Evolutionary conservation across 2,329 filamentous ascomycete species (phyloP).

Genomic region (Pezicula carpinea): DNA sequence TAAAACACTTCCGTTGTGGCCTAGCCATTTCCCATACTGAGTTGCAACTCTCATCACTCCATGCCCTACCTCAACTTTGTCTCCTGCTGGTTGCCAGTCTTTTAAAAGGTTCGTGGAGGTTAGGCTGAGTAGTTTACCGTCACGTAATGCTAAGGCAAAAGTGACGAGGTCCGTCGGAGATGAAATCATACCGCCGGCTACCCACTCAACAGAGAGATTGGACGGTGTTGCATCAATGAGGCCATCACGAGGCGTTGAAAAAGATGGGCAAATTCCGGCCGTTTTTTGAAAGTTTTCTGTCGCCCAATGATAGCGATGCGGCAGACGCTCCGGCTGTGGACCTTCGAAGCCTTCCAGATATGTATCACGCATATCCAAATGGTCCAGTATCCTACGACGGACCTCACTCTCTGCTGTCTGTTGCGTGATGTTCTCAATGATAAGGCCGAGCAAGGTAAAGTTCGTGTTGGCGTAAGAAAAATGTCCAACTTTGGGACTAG

Average conservation of each 20-base stretch:
- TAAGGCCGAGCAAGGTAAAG: conserved; percentile 9
- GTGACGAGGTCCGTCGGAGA: conserved; percentile 9
- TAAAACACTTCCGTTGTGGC: conserved; percentile 12
- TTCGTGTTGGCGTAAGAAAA: conserved; percentile 8
- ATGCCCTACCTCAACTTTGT: conserved; percentile 4
- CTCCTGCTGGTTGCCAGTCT: conserved; percentile 1
- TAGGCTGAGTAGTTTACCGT: conserved; percentile 5
- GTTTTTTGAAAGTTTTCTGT: conserved; percentile 6
- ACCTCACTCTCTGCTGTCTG: conserved; percentile 7
- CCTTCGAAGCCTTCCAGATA: conserved; percentile 7
- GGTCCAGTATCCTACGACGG: conserved; percentile 6
- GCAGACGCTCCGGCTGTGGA: not conserved
- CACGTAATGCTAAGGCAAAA: conserved; percentile 6
- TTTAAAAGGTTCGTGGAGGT: conserved; percentile 6
- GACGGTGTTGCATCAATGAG: conserved; percentile 10
- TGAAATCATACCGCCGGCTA: conserved; percentile 10
- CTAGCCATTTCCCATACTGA: conserved; percentile 6
- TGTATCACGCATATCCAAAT: conserved; percentile 4
- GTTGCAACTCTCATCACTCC: conserved; percentile 6
- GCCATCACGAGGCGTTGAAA: not conserved
- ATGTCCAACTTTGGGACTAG: not conserved
- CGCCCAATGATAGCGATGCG: conserved; percentile 12
- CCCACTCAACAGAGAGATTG: conserved; percentile 12
- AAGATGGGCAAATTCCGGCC: conserved; percentile 9
- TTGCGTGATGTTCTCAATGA: conserved; percentile 10